Base-by-base conservation (phyloP, 2,329 filamentous ascomycete genomes). In the Hypoxylon sp. region DNA sequence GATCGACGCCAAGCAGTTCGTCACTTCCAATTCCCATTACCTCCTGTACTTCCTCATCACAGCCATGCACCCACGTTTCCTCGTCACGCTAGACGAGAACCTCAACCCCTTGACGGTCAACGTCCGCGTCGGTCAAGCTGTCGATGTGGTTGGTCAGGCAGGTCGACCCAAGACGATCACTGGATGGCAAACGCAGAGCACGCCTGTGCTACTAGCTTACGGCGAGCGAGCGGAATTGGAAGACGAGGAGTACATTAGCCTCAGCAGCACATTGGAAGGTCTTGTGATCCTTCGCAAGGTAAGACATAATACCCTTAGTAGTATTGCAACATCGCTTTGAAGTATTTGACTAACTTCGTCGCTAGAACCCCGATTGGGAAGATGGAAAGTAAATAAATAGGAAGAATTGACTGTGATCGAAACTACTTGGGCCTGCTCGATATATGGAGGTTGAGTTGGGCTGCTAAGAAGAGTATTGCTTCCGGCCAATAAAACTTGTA, bases 181-280 rank as follows among this genome's bases (percentile, higher is more conserved):
- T 8, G 96, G 96, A 58, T 99, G 96, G 96, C 96, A 99, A 83
- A 99, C 96, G 72, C 96, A 99, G 85, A 98, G 93, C 84, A 99
- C 96, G n/a, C 96, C 96, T 0, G 96, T 99, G 51, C 85, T 99
- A 65, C 84, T 99, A 75, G 91, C 93, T n/a, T 92, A 97, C 77
- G 96, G 97, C 31, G 96, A 99, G 85, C 88, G 97, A 75, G 96
- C 96, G 8, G 96, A 99, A 85, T 85, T 99, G 55, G 96, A 99
- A 81, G 96, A 99, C 76, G 96, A 99, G 83, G 91, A 99, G 83
- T 99, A 98, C 80, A 91, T 98, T 72, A 93, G 92, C 81, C 83
- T 99, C 77, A 97, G 91, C 79, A 96, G 90, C 83, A 97, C 91
- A 58, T 86, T 99, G 69, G 96, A 99, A 83, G 96, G 96, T 32